These are phyloP conservation scores for Stephania cephalantha DNA, from an alignment of 164 flowering plant species.

Conservation along the genomic window DNA sequence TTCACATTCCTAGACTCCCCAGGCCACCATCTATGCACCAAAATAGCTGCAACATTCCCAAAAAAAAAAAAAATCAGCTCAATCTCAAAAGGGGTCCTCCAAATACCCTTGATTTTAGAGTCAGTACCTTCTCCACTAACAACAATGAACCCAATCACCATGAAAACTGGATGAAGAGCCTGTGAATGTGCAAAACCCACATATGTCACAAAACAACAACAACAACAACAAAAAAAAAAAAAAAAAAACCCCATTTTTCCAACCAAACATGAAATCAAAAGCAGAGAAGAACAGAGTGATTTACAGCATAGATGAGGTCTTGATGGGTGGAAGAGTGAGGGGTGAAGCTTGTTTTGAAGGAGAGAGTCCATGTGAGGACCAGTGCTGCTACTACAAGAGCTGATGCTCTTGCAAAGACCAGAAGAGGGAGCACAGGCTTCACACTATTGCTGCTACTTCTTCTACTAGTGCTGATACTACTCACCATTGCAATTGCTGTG, in stretches of 20 bases:
- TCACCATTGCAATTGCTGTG: too few species aligned
- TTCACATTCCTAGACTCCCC: constrained; percentile 73
- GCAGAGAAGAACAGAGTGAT: constrained; percentile 3
- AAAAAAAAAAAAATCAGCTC: background rate
- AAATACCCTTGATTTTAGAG: background rate
- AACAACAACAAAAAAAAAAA: background rate
- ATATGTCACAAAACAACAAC: background rate
- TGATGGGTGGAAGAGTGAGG: constrained; percentile 43
- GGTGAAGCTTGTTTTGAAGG: constrained; percentile 55
- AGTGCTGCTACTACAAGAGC: constrained; percentile 55
- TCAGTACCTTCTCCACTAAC: constrained; percentile 89
- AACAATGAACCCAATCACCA: constrained; percentile 91
- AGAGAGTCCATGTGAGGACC: constrained; percentile 58
- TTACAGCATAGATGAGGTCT: constrained; percentile 46
- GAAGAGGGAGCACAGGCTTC: constrained; percentile 21
- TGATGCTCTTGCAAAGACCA: constrained; percentile 57
- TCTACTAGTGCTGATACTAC: too few species aligned
- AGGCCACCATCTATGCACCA: constrained; percentile 82
- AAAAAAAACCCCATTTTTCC: background rate
- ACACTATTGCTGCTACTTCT: too few species aligned
- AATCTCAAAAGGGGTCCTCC: background rate
- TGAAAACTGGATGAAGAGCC: constrained; percentile 81
- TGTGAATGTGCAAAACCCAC: constrained; percentile 15
- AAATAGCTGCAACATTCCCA: constrained; percentile 49
- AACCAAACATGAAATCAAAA: too few species aligned